These are phyloP conservation scores for Botrytis squamosa DNA, from an alignment of 2,329 filamentous ascomycete species.

Conservation along the genomic window DNA sequence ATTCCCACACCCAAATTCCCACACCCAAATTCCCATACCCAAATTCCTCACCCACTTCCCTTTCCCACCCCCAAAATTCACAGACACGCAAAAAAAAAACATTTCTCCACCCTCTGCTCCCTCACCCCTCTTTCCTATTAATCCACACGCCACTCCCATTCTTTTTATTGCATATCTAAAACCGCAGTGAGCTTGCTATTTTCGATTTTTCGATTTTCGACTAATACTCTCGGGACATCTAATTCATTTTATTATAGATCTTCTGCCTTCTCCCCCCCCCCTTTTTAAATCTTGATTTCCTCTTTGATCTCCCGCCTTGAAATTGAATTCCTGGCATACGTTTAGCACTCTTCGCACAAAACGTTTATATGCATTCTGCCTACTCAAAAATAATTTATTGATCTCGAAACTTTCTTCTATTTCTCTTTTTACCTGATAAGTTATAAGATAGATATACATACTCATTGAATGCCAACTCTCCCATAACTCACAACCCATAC, in stretches of 20 bases:
- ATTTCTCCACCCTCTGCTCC: not conserved
- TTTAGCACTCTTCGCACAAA: too few relatives aligned
- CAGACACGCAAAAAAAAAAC: too few relatives aligned
- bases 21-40: too few relatives aligned
- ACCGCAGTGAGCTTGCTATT: not conserved
- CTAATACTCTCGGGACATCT: not conserved
- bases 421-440: not conserved
- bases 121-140: not conserved
- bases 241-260: not conserved
- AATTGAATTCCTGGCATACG: too few relatives aligned
- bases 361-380: not conserved
- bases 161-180: not conserved
- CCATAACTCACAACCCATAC: not conserved
- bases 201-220: not conserved
- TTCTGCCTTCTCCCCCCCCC: too few relatives aligned
- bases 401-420: not conserved
- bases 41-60: too few relatives aligned
- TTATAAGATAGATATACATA: not conserved
- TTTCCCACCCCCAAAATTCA: too few relatives aligned
- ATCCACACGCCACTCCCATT: not conserved
- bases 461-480: not conserved
- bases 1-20: too few relatives aligned
- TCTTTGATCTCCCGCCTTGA: too few relatives aligned
- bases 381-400: not conserved
- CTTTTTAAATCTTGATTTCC: too few relatives aligned